Conservation (phyloP, 805 yeast genomes). For the Starmerella geochares region DNA sequence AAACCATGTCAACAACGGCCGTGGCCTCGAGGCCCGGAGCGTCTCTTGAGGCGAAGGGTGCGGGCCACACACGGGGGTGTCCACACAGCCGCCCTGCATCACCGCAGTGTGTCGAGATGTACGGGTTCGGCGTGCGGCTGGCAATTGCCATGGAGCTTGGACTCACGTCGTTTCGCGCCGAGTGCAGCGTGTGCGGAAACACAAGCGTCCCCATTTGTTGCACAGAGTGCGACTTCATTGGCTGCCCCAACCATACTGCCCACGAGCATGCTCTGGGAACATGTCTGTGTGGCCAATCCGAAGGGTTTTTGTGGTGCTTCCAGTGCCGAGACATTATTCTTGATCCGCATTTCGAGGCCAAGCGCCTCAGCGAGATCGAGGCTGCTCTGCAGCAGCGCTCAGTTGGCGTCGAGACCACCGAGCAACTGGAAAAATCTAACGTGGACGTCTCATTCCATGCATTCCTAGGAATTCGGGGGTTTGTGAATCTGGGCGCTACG, state of each 20-base stretch:
- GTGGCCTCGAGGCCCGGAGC: background rate
- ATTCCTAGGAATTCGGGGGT: conserved; percentile 72
- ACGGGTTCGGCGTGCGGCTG: conserved; percentile 15
- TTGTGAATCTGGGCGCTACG: conserved; percentile 91
- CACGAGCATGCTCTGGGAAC: conserved; percentile 49
- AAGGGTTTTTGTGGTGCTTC: conserved; percentile 54
- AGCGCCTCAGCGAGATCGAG: conserved; percentile 8
- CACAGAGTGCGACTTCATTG: conserved; percentile 22
- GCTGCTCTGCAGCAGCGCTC: conserved; percentile 4
- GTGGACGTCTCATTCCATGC: conserved; percentile 42
- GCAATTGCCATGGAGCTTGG: conserved; percentile 12
- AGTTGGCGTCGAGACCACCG: background rate
- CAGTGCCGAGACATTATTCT: conserved; percentile 64
- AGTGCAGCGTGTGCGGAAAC: conserved; percentile 14
- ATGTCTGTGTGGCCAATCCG: conserved; percentile 51
- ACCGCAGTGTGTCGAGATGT: conserved; percentile 11
- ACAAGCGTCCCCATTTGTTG: conserved; percentile 20
- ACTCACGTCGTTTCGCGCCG: conserved; percentile 10
- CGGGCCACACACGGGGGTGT: conserved; percentile 8
- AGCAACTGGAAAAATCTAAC: too few relatives aligned
- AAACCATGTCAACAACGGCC: conserved; percentile 4
- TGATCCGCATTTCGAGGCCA: conserved; percentile 32
- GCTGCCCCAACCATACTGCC: conserved; percentile 21
- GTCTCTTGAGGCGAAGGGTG: background rate
- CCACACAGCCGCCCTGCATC: conserved; percentile 16